phyloP scores from a whole-genome alignment of 805 yeast genomes.

The Candida nanaspora region DNA sequence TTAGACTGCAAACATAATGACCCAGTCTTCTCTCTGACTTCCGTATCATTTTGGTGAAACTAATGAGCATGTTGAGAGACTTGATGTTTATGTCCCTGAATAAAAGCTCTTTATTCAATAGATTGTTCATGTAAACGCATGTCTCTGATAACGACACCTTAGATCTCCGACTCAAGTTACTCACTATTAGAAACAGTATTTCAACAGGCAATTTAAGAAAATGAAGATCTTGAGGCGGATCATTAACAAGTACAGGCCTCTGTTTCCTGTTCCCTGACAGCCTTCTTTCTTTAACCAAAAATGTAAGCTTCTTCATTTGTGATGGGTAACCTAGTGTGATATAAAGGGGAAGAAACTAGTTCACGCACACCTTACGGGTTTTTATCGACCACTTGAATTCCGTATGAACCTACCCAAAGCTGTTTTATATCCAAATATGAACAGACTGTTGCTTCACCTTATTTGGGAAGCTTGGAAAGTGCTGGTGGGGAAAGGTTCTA shows the following conservation, averaged over 20 bases:
- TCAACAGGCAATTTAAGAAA: constrained; percentile 18
- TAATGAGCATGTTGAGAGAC: constrained; percentile 18
- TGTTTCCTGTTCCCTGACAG: not conserved
- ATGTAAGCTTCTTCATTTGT: not conserved
- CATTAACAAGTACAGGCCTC: not conserved
- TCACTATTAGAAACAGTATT: constrained; percentile 17
- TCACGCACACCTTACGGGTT: too few species aligned
- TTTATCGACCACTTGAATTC: too few species aligned
- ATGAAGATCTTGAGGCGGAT: not conserved
- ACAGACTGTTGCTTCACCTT: too few species aligned
- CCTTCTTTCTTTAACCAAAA: not conserved
- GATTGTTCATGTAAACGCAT: constrained; percentile 15
- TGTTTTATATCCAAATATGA: too few species aligned
- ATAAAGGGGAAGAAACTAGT: too few species aligned
- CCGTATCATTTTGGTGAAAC: constrained; percentile 15
- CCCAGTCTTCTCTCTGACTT: constrained; percentile 9
- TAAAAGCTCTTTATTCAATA: constrained; percentile 18
- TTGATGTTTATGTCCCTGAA: constrained; percentile 18
- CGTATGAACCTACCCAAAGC: too few species aligned
- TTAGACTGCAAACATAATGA: constrained; percentile 10
- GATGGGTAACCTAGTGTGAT: too few species aligned
- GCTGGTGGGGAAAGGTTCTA: too few species aligned
- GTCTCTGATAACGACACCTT: constrained; percentile 17
- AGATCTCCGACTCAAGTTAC: constrained; percentile 15
- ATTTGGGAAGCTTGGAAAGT: too few species aligned